Evolutionary conservation across 1,284 basidiomycete genomes (phyloP), one percentile per base, ranked within the genome.

Genomic region (Boletellus dicymbophilus): DNA sequence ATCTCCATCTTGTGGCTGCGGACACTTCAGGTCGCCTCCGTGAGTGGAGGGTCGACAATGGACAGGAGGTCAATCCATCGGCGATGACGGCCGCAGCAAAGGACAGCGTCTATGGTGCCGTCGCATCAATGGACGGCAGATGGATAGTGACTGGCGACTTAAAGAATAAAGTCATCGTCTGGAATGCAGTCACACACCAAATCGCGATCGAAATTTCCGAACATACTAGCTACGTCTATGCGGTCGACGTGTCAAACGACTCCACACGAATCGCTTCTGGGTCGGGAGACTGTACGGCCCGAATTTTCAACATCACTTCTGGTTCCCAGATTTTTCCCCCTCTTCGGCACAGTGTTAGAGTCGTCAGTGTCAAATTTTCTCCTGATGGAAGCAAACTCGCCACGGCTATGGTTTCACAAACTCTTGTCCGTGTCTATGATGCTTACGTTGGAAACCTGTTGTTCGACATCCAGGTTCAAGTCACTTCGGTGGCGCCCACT

Each of bases 351-450:
- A 4, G 1, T 12, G 8, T 9, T 13, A 1, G 3, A 0, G 34
- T 45, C 2, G 36, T 37, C 37, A 25, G 36, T 18, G 26, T 45
- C 44, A 45, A 45, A n/a, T 37, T 40, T 27, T 40, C 38, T n/a
- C 38, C 38, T 4, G 25, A 27, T 4, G 38, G 25, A 5, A n/a
- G 11, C 8, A 26, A n/a, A 31, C 18, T 46, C 18, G 22, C 37
- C 13, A 25, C 27, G 2, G n/a, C 22, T 22, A 39, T 12, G 2
- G 36, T 8, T 22, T 22, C 13, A 10, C 9, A 23, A 16, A n/a
- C 16, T 23, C 30, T 15, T 16, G 21, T 38, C 1, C 11, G 8
- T 3, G 4, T 46, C 37, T 46, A 23, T 22, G n/a, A 38, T 22
- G 21, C 26, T 37, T 36, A 16, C 16, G n/a, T 21, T 21, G 44